A percentile compares a stretch with the other conserved stretches of the same genome.
Evolutionary conservation across 129 eudicot genomes (phyloP).

Genomic region (Erigeron canadensis): DNA sequence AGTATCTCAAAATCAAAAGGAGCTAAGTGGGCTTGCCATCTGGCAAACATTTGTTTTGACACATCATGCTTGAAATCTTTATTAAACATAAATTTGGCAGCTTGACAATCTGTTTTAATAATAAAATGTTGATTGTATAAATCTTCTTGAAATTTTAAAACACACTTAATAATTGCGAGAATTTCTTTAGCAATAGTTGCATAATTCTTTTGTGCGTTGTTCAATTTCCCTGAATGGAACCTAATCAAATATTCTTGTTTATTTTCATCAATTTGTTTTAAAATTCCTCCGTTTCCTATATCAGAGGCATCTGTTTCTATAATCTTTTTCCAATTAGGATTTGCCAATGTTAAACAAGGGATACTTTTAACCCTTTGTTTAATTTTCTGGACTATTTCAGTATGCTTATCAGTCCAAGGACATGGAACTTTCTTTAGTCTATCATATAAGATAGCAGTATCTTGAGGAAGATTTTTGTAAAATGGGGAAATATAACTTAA

Average conservation of each 20-base stretch:
- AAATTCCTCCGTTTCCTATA: not conserved
- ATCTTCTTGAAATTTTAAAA: not conserved
- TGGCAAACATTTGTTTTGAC: not conserved
- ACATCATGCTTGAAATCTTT: not conserved
- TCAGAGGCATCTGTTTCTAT: not conserved
- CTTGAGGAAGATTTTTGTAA: too few species aligned
- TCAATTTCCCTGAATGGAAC: not conserved
- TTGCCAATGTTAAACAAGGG: too few species aligned
- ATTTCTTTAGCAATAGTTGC: not conserved
- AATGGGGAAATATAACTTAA: too few species aligned
- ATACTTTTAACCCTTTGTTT: too few species aligned
- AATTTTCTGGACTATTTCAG: too few species aligned
- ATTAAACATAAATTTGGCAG: not conserved
- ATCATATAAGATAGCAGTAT: too few species aligned
- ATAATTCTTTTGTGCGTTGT: not conserved
- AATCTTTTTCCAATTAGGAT: not conserved
- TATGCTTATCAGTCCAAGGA: too few species aligned
- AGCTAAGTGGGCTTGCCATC: not conserved
- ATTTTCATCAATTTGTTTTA: not conserved
- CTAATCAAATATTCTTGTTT: not conserved
- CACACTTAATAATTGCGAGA: not conserved
- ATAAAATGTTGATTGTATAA: not conserved
- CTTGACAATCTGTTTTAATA: not conserved
- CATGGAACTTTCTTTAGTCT: too few species aligned
- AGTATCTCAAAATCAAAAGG: not conserved